Evolutionary conservation across 305 asterid genomes (phyloP).

Genomic region (Fraxinus xanthoxyloides): DNA sequence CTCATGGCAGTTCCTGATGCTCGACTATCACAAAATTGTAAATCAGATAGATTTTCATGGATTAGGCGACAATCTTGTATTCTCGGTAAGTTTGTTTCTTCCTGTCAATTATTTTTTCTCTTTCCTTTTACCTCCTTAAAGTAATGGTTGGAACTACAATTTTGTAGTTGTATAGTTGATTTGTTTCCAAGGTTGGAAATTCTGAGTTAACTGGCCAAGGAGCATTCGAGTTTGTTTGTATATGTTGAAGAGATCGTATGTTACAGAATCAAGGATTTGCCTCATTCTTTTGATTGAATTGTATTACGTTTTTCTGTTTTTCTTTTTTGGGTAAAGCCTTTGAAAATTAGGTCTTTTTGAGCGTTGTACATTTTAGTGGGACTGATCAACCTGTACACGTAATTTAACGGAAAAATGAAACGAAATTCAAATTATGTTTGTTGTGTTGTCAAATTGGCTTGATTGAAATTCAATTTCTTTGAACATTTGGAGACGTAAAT

Average conservation of each 20-base stretch:
- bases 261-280: neutral
- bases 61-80: slow-evolving; percentile 13
- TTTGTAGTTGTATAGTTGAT: slow-evolving; percentile 32
- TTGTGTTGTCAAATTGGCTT: neutral
- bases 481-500: neutral
- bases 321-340: neutral
- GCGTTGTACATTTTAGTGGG: neutral
- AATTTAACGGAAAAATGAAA: neutral
- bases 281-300: neutral
- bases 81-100: slow-evolving; percentile 10
- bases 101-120: neutral
- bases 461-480: neutral
- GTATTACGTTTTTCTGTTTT: neutral
- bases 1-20: slow-evolving; percentile 84
- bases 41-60: slow-evolving; percentile 25
- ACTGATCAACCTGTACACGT: neutral
- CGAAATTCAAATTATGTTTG: neutral
- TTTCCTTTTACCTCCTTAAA: slow-evolving; percentile 12
- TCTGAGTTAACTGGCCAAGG: slow-evolving; percentile 22
- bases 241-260: slow-evolving; percentile 14
- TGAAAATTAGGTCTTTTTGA: neutral
- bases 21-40: slow-evolving; percentile 36
- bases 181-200: slow-evolving; percentile 28
- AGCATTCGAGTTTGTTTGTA: slow-evolving; percentile 41
- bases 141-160: slow-evolving; percentile 14